phyloP scores from a whole-genome alignment of 495 filamentous ascomycete species.

The Platismatia glauca region DNA sequence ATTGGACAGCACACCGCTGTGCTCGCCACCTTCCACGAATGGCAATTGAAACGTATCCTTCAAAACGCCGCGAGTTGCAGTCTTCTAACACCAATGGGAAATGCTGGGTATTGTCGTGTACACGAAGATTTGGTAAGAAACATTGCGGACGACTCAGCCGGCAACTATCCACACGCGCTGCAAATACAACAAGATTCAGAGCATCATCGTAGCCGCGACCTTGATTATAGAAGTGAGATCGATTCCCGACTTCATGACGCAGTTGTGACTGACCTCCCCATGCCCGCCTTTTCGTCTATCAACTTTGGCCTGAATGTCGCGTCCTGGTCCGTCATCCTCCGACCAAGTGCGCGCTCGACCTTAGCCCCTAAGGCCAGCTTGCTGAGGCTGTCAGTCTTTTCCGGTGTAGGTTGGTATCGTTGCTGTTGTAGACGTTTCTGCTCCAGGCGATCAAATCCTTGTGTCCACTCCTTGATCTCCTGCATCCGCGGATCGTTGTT shows the following conservation, averaged over 20 bases:
- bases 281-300: slow-evolving; percentile 40
- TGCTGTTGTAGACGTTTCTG: slow-evolving; percentile 79
- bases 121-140: slow-evolving; percentile 18
- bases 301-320: slow-evolving; percentile 62
- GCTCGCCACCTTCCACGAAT: not conserved
- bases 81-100: slow-evolving; percentile 10
- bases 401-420: slow-evolving; percentile 69
- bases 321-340: slow-evolving; percentile 87
- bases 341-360: slow-evolving; percentile 80
- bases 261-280: slow-evolving; percentile 26
- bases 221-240: slow-evolving; percentile 14
- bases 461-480: slow-evolving; percentile 74
- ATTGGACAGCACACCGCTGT: not conserved
- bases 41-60: not conserved
- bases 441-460: slow-evolving; percentile 80
- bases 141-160: not conserved
- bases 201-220: slow-evolving; percentile 14
- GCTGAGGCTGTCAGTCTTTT: slow-evolving; percentile 78
- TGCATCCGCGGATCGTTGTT: slow-evolving; percentile 50
- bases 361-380: slow-evolving; percentile 91
- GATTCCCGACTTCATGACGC: slow-evolving; percentile 15
- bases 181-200: not conserved
- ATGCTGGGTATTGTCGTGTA: slow-evolving; percentile 16
- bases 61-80: slow-evolving; percentile 2
- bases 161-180: not conserved